Base-by-base conservation (phyloP, 2,329 filamentous ascomycete genomes). In the Fusarium graminum region DNA sequence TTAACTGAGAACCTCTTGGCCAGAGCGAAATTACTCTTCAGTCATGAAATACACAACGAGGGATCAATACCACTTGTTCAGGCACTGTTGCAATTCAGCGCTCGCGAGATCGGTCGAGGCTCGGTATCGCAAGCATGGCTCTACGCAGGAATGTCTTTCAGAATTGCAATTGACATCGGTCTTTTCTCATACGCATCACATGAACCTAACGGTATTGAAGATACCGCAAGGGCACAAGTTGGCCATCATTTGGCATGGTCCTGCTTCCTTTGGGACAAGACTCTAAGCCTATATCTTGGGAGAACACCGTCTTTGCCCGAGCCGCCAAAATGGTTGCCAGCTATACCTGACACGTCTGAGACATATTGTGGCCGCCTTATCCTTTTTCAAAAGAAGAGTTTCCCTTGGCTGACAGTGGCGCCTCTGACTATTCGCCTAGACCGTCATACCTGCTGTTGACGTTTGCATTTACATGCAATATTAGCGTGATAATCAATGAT, bases 241-340 rank as follows among this genome's bases (percentile, higher is more conserved):
- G 52, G 52, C 3, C 46, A n/a, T 1, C 52, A 55, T 22, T 19
- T 55, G 2, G 52, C 52, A 0, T 55, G 52, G 52, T 55, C 52
- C 3, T 55, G 52, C 3, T 55, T 52, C 7, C 29, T 22, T 1
- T 55, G 52, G 52, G 52, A 55, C 0, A 55, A 52, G 8, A 55
- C 52, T 1, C 5, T 55, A 19, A 55, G 52, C 19, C 7, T 55
- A 1, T 55, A 55, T 1, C 52, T 55, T 4, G 52, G 52, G 1
- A 11, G 52, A 28, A 41, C 52, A 0, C 52, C 45, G 0, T 55
- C 52, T 6, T 28, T 55, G 2, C 45, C 45, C 1, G 45, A 55
- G 4, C 52, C 52, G 2, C 52, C 52, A 0, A 55, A 41, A 17
- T 40, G 52, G 28, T 19, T 28, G 0, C 45, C 36, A 13, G 28